Evolutionary conservation across 768 basidiomycete genomes (phyloP).

Genomic region (Kwoniella newhampshirensis): DNA sequence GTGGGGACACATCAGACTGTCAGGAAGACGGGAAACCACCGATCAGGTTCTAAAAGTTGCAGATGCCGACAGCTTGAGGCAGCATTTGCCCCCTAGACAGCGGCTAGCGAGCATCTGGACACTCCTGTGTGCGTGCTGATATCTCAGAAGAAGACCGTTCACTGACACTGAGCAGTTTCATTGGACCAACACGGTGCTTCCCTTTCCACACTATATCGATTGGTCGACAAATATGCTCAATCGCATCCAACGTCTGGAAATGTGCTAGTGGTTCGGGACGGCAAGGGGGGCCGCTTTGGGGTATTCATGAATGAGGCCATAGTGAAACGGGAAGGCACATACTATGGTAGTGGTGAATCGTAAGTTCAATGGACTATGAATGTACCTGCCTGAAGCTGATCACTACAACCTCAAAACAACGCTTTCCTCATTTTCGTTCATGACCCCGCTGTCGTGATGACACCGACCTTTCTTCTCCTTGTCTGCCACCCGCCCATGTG

Average conservation of each 20-base stretch:
- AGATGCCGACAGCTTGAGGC: conserved; percentile 41
- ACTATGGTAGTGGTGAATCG: conserved; percentile 90
- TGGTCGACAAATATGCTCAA: conserved; percentile 41
- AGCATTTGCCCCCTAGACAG: conserved; percentile 43
- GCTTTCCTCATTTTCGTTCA: neutral
- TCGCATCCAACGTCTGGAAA: conserved; percentile 37
- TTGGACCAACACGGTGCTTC: conserved; percentile 95
- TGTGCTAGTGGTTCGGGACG: conserved; percentile 68
- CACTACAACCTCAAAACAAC: too few relatives aligned
- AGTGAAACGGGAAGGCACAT: conserved; percentile 62
- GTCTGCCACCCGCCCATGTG: too few relatives aligned
- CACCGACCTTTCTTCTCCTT: neutral
- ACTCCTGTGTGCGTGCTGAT: conserved; percentile 42
- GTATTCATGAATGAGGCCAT: conserved; percentile 78
- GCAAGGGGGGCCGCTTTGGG: conserved; percentile 69
- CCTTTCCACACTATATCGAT: conserved; percentile 74
- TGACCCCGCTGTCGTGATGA: neutral
- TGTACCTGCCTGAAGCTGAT: conserved; percentile 2
- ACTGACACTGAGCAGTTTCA: conserved; percentile 56
- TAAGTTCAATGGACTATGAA: conserved; percentile 41
- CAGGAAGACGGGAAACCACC: conserved; percentile 39
- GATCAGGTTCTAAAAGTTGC: conserved; percentile 22
- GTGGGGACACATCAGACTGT: conserved; percentile 25
- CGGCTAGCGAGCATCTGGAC: conserved; percentile 45
- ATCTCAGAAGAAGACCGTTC: too few relatives aligned